Evolutionary conservation across 805 yeast genomes (phyloP).

Genomic region (Wickerhamiella azymoides): DNA sequence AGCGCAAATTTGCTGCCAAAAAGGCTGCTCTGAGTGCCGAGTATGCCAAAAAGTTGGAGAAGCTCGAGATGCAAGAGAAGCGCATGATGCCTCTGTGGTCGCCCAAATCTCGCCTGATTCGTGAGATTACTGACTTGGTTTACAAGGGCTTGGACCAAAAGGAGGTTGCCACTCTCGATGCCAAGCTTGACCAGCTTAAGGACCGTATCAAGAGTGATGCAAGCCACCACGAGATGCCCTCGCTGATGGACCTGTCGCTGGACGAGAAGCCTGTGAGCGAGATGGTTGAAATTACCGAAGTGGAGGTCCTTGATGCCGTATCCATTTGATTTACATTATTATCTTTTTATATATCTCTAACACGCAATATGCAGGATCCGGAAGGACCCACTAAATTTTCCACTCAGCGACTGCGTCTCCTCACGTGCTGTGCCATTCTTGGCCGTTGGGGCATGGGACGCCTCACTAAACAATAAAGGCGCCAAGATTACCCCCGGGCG

Average conservation of each 20-base stretch:
- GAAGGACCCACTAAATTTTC: no score
- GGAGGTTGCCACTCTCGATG: conserved; percentile 9
- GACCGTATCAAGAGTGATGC: conserved; percentile 1
- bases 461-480: no score
- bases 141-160: conserved; percentile 8
- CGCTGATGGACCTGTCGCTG: neutral
- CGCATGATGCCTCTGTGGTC: conserved; percentile 13
- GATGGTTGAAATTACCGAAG: conserved; percentile 1
- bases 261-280: conserved; percentile 3
- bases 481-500: no score
- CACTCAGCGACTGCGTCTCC: no score
- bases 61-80: conserved; percentile 11
- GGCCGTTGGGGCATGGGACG: neutral
- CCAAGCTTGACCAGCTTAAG: conserved; percentile 10
- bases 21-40: conserved; percentile 12
- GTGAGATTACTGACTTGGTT: conserved; percentile 10
- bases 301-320: conserved; percentile 1
- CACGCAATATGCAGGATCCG: no score
- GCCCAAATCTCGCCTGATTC: conserved; percentile 11
- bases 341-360: neutral
- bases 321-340: neutral
- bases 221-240: neutral
- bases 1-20: conserved; percentile 13
- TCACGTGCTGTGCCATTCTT: no score
- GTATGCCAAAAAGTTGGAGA: conserved; percentile 10